phyloP scores from a whole-genome alignment of 2,329 filamentous ascomycete species.

The Chaetomiaceae sp. region DNA sequence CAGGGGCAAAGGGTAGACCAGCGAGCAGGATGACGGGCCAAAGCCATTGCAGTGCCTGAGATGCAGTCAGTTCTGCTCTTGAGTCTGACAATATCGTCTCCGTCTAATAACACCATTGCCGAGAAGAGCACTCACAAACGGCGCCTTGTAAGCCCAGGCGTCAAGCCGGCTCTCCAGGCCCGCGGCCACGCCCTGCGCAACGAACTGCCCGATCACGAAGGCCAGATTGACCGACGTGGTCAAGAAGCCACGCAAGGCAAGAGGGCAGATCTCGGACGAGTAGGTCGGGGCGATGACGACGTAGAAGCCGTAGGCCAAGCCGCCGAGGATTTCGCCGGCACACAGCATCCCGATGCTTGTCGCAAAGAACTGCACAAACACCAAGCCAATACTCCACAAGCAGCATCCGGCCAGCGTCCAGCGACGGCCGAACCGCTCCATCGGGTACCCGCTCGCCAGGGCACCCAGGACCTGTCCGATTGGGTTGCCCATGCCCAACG shows the following conservation, averaged over 20 bases:
- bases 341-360: not conserved
- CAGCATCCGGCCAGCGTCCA: no score
- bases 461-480: not conserved
- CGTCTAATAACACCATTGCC: no score
- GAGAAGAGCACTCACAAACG: no score
- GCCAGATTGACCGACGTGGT: not conserved
- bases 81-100: no score
- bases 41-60: no score
- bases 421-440: not conserved
- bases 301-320: no score
- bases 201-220: not conserved
- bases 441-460: not conserved
- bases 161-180: no score
- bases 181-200: not conserved
- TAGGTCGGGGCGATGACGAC: not conserved
- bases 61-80: no score
- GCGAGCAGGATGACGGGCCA: not conserved
- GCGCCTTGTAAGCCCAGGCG: no score
- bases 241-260: not conserved
- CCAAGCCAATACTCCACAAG: not conserved
- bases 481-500: slow-evolving; percentile 2
- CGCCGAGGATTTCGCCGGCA: not conserved
- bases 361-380: not conserved
- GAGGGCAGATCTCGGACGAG: slow-evolving; percentile 1
- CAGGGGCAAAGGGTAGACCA: not conserved